These are phyloP conservation scores for Talaromyces adpressus DNA, from an alignment of 495 filamentous ascomycete species.

Conservation along the genomic window DNA sequence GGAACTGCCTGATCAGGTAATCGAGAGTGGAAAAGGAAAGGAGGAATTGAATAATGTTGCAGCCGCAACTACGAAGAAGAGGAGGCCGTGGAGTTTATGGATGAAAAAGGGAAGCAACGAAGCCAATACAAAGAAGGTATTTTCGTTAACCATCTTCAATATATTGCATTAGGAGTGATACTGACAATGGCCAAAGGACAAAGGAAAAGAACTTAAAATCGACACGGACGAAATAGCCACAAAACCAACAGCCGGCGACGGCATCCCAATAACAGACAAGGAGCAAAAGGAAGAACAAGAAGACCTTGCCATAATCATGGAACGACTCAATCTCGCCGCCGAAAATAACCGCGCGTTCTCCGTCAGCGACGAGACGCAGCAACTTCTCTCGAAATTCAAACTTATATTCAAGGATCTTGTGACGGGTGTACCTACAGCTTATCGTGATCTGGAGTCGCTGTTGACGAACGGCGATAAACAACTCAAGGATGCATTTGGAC, in stretches of 20 bases:
- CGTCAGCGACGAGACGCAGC: constrained; percentile 71
- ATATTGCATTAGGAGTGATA: not conserved
- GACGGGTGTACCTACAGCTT: constrained; percentile 88
- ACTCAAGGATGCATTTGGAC: constrained; percentile 66
- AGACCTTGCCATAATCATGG: constrained; percentile 70
- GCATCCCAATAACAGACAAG: constrained; percentile 25
- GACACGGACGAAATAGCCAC: constrained; percentile 12
- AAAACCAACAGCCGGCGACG: constrained; percentile 17
- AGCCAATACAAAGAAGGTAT: constrained; percentile 30
- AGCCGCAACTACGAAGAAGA: constrained; percentile 27
- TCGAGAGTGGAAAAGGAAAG: constrained; percentile 15
- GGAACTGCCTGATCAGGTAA: constrained; percentile 28
- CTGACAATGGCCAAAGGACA: not conserved
- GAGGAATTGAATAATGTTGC: constrained; percentile 15
- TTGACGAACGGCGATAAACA: constrained; percentile 72
- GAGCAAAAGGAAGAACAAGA: constrained; percentile 55
- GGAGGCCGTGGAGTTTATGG: constrained; percentile 38
- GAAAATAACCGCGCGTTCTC: constrained; percentile 75
- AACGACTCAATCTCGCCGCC: constrained; percentile 71
- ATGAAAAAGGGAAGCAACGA: constrained; percentile 32
- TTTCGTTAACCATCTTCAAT: not conserved
- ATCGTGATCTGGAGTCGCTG: constrained; percentile 76
- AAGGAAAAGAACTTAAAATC: not conserved
- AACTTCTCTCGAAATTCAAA: constrained; percentile 76
- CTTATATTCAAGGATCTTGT: constrained; percentile 84